A percentile compares a stretch with the other conserved stretches of the same genome.
These are phyloP conservation scores for Vigna mungo DNA, from an alignment of 306 rosid species.

Conservation along the genomic window DNA sequence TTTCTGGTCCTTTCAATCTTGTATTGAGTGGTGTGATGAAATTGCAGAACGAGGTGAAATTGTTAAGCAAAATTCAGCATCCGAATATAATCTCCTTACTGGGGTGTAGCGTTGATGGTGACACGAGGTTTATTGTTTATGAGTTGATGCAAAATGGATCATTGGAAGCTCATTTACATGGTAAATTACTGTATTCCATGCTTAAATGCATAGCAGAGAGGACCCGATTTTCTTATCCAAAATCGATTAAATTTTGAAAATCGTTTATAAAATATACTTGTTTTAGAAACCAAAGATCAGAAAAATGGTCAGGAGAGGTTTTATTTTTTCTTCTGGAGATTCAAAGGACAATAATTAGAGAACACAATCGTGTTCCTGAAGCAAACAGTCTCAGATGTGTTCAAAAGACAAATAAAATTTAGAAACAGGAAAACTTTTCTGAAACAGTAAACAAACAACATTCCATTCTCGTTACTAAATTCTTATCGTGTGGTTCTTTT, in stretches of 20 bases:
- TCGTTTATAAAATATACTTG: background rate
- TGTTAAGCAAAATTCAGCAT: constrained; percentile 80
- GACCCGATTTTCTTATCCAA: background rate
- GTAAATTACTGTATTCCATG: constrained; percentile 51
- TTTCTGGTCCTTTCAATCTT: background rate
- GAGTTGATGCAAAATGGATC: constrained; percentile 94
- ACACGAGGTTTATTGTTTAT: constrained; percentile 67
- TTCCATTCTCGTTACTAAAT: background rate
- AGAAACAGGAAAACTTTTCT: background rate
- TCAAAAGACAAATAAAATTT: background rate
- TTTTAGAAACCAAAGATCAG: background rate
- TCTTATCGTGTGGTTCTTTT: constrained; percentile 14
- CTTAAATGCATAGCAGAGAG: background rate
- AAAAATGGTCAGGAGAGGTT: background rate
- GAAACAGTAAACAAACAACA: background rate
- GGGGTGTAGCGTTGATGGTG: constrained; percentile 72
- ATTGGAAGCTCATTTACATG: constrained; percentile 84
- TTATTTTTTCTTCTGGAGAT: background rate
- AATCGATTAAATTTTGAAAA: background rate
- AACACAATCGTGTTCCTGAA: background rate
- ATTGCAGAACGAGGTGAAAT: constrained; percentile 87
- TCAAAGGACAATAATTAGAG: background rate
- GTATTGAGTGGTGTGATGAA: constrained; percentile 36
- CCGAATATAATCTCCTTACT: constrained; percentile 76
- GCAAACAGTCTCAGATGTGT: background rate